Evolutionary conservation across 306 rosid species (phyloP), one percentile per base, ranked within the genome.

Genomic region (Fagus crenata): DNA sequence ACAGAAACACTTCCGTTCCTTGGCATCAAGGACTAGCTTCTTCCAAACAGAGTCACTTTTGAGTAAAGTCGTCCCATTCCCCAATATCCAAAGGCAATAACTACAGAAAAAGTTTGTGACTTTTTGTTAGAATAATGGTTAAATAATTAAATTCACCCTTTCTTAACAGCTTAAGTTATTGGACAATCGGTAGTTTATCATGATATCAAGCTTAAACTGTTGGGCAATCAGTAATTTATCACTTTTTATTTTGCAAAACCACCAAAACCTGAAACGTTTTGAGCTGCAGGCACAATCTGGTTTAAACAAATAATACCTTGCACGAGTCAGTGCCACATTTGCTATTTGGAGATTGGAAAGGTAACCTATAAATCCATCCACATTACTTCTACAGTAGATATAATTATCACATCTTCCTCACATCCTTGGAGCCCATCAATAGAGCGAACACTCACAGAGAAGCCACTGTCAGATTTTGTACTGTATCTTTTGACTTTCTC

Each of bases 341-440:
- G 88, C 76, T 77, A 93, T 84, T 68, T 84, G 89, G 13, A 53
- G 55, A 35, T 80, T 84, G 0, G 88, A 85, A 73, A 89, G 86
- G 74, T 87, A 89, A 33, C 96, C 91, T 3, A 91, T 77, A 18
- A 73, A 69, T 36, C 89, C 91, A 15, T 41, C 67, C 6, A 13
- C 74, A 63, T 87, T 86, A 1, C 80, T 72, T 70, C 88, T 11
- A 86, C 91, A 6, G 90, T 82, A 3, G 86, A 87, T 8, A 71
- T 73, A 39, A 81, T 68, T 5, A 89, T 90, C 7, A 90, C 85
- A 67, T 90, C 96, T 58, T 90, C 88, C 42, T 90, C 93, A 5
- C 91, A 90, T 0, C 93, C 93, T 89, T 90, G 96, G 81, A 90
- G 89, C 1, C 91, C 93, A 73, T 89, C 96, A 7, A 90, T 81